These are phyloP conservation scores for Aspergillus fischeri DNA, from an alignment of 2,329 filamentous ascomycete genomes.

Conservation along the genomic window DNA sequence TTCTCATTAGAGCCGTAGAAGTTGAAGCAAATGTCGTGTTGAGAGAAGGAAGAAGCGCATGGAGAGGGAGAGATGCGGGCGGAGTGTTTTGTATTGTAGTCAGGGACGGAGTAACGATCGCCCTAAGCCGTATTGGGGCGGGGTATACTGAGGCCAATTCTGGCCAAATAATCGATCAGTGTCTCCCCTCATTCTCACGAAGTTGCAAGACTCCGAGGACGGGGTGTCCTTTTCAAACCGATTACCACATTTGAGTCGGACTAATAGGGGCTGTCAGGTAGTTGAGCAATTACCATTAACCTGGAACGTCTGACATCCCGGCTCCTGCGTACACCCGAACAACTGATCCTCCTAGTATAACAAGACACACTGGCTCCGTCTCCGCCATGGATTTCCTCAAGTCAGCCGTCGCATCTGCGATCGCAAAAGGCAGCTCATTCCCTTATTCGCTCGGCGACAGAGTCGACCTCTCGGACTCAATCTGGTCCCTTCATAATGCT, in stretches of 20 bases:
- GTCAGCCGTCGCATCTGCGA: conserved; percentile 93
- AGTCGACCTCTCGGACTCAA: conserved; percentile 86
- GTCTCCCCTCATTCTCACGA: not conserved
- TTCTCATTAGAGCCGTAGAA: not conserved
- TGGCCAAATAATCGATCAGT: not conserved
- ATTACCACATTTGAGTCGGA: not conserved
- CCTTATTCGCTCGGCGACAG: conserved; percentile 90
- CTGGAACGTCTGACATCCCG: not conserved
- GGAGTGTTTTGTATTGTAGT: conserved; percentile 1
- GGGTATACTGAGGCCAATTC: conserved; percentile 7
- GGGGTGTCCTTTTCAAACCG: not conserved
- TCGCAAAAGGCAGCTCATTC: conserved; percentile 89
- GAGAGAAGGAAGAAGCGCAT: not conserved
- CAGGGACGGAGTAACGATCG: not conserved
- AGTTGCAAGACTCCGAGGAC: not conserved
- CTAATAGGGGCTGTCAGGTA: not conserved
- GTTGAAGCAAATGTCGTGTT: not conserved
- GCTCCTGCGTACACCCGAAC: conserved; percentile 5
- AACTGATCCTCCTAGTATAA: not conserved
- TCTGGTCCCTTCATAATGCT: conserved; percentile 95
- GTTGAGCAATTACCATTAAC: not conserved
- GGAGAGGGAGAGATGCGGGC: conserved; percentile 1
- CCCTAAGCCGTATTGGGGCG: conserved; percentile 23
- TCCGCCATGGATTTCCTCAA: conserved; percentile 89
- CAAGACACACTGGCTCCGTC: not conserved